phyloP scores from a whole-genome alignment of 352 stramenopile genomes.

The Achlya hypogyna region DNA sequence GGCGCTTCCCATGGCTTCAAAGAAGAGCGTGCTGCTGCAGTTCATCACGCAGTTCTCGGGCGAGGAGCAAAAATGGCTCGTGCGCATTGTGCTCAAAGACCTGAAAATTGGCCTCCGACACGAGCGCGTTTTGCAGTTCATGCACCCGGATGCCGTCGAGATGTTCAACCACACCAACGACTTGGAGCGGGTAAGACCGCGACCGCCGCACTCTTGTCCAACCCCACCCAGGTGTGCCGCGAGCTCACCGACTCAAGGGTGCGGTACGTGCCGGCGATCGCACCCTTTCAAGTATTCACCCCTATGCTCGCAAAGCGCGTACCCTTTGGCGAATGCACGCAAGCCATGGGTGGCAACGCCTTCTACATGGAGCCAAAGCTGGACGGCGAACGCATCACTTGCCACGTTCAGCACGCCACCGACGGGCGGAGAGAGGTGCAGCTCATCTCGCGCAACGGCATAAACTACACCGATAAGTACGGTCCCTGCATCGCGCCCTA shows the following conservation, averaged over 20 bases:
- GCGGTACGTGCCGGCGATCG: constrained; percentile 67
- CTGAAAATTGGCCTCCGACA: constrained; percentile 78
- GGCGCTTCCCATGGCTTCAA: constrained; percentile 29
- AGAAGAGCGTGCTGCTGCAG: constrained; percentile 59
- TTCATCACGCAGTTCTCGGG: constrained; percentile 66
- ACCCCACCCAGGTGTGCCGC: constrained; percentile 43
- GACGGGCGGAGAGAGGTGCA: constrained; percentile 31
- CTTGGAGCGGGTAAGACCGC: constrained; percentile 33
- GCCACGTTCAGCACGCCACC: constrained; percentile 41
- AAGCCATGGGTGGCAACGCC: constrained; percentile 45
- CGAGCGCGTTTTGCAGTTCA: constrained; percentile 66
- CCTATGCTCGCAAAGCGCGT: constrained; percentile 81
- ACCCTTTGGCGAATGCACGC: constrained; percentile 74
- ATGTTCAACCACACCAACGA: constrained; percentile 87
- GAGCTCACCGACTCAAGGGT: constrained; percentile 70
- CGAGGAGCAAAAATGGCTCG: constrained; percentile 75
- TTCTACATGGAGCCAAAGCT: constrained; percentile 84
- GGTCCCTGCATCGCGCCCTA: constrained; percentile 47
- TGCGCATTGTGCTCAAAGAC: constrained; percentile 77
- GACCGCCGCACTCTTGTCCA: no score
- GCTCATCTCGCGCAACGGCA: constrained; percentile 78
- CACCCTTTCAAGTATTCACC: constrained; percentile 78
- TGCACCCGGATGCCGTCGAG: constrained; percentile 71
- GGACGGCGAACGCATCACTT: constrained; percentile 76
- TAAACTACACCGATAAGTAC: constrained; percentile 76